A percentile compares a stretch with the other conserved stretches of the same genome.
These are phyloP conservation scores for Fraxinus baroniana DNA, from an alignment of 305 asterid genomes.

Conservation along the genomic window DNA sequence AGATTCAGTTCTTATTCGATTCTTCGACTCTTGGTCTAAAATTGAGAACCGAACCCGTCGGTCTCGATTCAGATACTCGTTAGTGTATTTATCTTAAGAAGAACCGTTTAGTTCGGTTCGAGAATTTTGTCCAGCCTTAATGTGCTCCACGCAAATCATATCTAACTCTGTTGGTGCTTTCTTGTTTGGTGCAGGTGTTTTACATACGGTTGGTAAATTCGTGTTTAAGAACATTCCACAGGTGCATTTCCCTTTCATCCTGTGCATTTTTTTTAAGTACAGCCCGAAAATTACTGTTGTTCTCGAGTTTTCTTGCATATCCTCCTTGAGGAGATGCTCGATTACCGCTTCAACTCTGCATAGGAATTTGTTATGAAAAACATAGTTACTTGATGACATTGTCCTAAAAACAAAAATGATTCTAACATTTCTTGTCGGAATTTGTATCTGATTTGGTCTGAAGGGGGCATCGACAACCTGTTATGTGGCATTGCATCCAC, in stretches of 20 bases:
- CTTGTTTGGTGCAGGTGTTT: slow-evolving; percentile 38
- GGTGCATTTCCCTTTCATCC: slow-evolving; percentile 26
- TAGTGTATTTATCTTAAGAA: no score
- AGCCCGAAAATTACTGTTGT: neutral
- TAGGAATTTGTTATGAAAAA: neutral
- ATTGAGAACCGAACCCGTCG: no score
- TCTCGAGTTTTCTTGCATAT: neutral
- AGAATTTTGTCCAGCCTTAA: neutral
- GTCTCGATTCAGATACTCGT: no score
- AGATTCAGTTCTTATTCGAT: no score
- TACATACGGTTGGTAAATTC: slow-evolving; percentile 35
- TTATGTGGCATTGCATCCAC: slow-evolving; percentile 55
- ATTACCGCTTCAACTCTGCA: neutral
- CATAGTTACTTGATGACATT: neutral
- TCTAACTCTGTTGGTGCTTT: neutral
- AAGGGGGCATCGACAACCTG: slow-evolving; percentile 73
- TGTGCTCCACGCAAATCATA: neutral
- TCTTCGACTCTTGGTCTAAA: no score
- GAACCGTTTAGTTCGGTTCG: no score
- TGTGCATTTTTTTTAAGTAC: neutral
- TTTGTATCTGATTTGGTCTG: neutral
- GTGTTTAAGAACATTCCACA: slow-evolving; percentile 49
- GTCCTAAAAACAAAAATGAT: neutral
- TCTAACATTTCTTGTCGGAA: neutral
- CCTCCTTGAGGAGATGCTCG: neutral